phyloP scores from a whole-genome alignment of 192 early-diverging fungal genomes.

The Helicostylum pulchrum region DNA sequence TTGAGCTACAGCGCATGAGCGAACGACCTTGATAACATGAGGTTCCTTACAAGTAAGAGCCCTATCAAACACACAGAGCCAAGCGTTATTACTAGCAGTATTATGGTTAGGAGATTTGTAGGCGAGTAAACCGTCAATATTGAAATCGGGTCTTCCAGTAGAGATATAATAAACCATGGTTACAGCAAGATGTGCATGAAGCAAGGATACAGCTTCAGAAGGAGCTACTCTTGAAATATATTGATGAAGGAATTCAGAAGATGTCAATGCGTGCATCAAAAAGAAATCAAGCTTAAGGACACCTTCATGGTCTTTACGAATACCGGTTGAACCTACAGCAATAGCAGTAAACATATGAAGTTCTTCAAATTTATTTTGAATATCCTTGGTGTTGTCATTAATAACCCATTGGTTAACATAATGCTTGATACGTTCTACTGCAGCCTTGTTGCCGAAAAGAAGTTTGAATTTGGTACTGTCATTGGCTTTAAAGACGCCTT shows the following conservation, averaged over 20 bases:
- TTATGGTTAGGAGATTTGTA: constrained; percentile 22
- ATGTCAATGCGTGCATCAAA: constrained; percentile 53
- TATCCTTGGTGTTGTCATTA: constrained; percentile 24
- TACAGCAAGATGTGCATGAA: constrained; percentile 39
- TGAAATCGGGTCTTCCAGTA: constrained; percentile 41
- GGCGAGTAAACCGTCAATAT: constrained; percentile 25
- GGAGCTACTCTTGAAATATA: constrained; percentile 34
- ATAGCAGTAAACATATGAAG: constrained; percentile 35
- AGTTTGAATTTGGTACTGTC: neutral
- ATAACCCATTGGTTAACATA: constrained; percentile 44
- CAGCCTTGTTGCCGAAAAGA: constrained; percentile 1
- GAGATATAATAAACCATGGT: constrained; percentile 39
- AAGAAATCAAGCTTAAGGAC: constrained; percentile 45
- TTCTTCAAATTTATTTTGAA: constrained; percentile 41
- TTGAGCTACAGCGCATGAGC: constrained; percentile 49
- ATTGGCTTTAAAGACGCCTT: constrained; percentile 14
- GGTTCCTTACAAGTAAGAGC: constrained; percentile 48
- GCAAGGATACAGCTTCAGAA: constrained; percentile 37
- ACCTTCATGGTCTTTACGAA: constrained; percentile 25
- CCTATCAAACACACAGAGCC: constrained; percentile 44
- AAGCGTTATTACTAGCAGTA: constrained; percentile 33
- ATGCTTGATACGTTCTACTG: constrained; percentile 21
- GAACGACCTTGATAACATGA: constrained; percentile 53
- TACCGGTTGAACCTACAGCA: constrained; percentile 33
- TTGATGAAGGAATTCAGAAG: constrained; percentile 49